phyloP scores from a whole-genome alignment of 139 green algal species.

The Picochlorum costavermella region DNA sequence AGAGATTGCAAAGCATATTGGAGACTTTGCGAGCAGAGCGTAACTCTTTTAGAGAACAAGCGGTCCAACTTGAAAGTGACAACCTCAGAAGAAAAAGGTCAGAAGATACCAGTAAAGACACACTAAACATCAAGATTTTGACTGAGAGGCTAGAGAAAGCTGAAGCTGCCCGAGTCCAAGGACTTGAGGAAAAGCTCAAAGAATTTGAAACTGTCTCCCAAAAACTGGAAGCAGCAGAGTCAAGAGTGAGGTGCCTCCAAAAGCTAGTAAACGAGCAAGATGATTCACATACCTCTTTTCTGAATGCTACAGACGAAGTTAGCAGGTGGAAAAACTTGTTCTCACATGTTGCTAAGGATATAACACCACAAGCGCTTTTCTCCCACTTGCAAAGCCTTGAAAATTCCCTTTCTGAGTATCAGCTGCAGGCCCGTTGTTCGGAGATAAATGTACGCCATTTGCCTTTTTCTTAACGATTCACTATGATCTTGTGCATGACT shows the following conservation, averaged over 20 bases:
- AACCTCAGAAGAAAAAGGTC: no score
- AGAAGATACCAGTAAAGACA: no score
- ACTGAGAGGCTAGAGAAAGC: background rate
- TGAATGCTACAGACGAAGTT: slow-evolving; percentile 14
- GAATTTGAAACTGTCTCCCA: background rate
- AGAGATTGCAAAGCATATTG: background rate
- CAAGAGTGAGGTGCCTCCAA: slow-evolving; percentile 9
- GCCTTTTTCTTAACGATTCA: no score
- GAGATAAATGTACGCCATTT: no score
- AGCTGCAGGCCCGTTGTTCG: no score
- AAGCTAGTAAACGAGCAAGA: slow-evolving; percentile 13
- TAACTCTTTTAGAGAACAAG: no score
- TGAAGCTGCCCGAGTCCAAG: background rate
- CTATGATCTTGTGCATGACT: no score
- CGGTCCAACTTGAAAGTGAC: no score
- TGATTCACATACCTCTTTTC: slow-evolving; percentile 8
- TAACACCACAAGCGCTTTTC: slow-evolving; percentile 27
- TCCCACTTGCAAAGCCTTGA: slow-evolving; percentile 21
- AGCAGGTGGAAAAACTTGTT: slow-evolving; percentile 21
- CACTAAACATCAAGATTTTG: no score
- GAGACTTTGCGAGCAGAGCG: no score
- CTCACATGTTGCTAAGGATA: slow-evolving; percentile 14
- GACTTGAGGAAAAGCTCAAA: slow-evolving; percentile 2
- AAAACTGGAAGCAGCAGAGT: slow-evolving; percentile 19
- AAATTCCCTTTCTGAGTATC: background rate